Conservation (phyloP, 257 asterid genomes). For the Handroanthus guayacan region DNA sequence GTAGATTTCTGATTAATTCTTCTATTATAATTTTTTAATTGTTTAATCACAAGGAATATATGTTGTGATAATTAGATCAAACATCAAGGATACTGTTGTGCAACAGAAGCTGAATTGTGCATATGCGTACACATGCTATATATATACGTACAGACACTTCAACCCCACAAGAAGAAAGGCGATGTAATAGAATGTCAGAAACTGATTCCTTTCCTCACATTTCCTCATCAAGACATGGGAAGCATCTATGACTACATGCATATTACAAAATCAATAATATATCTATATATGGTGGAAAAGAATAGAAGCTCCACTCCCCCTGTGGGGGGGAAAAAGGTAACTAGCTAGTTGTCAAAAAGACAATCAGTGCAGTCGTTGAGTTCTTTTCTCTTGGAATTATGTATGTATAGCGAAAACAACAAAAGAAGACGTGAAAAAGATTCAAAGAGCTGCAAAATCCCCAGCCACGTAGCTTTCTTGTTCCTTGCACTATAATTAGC, state of each 20-base stretch:
- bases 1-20: no score
- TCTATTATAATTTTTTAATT: no score
- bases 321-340: conserved; percentile 13
- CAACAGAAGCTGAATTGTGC: no score
- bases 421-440: neutral
- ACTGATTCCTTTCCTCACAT: neutral
- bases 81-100: no score
- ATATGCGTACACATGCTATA: no score
- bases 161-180: neutral
- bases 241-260: neutral
- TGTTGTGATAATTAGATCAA: no score
- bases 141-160: no score
- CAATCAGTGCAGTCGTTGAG: conserved; percentile 5
- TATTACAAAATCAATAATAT: conserved; percentile 1
- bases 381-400: conserved; percentile 11
- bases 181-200: neutral
- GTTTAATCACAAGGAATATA: no score
- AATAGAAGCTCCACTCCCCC: neutral
- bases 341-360: conserved; percentile 26
- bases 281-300: neutral
- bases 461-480: conserved; percentile 36
- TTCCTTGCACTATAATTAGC: conserved; percentile 16
- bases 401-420: neutral
- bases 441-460: conserved; percentile 24
- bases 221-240: neutral